Percentiles rank a stretch among this genome's conserved stretches.
Evolutionary conservation across 1,139 yeast genomes (phyloP).

Genomic region (Barnettozyma hawaiiensis): DNA sequence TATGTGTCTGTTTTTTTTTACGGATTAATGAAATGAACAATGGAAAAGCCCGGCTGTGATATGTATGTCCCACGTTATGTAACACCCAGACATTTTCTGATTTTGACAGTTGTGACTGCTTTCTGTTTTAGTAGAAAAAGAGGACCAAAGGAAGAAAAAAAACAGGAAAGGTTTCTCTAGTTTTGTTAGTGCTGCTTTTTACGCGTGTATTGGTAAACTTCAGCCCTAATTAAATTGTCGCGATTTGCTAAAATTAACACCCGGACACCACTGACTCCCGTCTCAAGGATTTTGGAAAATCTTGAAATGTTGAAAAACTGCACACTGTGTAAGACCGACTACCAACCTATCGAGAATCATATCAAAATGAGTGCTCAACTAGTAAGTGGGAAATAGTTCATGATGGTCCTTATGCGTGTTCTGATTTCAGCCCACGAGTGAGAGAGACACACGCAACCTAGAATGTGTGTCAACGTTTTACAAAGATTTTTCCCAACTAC

Average conservation of each 20-base stretch:
- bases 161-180: too few relatives aligned
- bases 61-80: too few relatives aligned
- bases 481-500: too few relatives aligned
- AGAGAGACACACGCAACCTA: too few relatives aligned
- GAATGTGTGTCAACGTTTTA: too few relatives aligned
- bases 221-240: background rate
- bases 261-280: slow-evolving; percentile 24
- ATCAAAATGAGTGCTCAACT: slow-evolving; percentile 29
- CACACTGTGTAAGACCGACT: slow-evolving; percentile 1
- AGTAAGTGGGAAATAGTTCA: slow-evolving; percentile 20
- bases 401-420: background rate
- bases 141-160: too few relatives aligned
- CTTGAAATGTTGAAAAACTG: slow-evolving; percentile 12
- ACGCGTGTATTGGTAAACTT: background rate
- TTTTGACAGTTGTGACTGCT: slow-evolving; percentile 10
- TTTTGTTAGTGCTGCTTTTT: background rate
- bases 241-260: slow-evolving; percentile 8
- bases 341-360: slow-evolving; percentile 14
- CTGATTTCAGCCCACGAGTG: background rate
- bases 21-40: background rate
- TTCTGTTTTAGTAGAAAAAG: too few relatives aligned
- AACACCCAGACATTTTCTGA: slow-evolving; percentile 1
- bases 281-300: slow-evolving; percentile 9
- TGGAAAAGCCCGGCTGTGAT: too few relatives aligned
- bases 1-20: too few relatives aligned